Conservation (phyloP, 495 filamentous ascomycete genomes). For the Lasiosphaeria ovina region DNA sequence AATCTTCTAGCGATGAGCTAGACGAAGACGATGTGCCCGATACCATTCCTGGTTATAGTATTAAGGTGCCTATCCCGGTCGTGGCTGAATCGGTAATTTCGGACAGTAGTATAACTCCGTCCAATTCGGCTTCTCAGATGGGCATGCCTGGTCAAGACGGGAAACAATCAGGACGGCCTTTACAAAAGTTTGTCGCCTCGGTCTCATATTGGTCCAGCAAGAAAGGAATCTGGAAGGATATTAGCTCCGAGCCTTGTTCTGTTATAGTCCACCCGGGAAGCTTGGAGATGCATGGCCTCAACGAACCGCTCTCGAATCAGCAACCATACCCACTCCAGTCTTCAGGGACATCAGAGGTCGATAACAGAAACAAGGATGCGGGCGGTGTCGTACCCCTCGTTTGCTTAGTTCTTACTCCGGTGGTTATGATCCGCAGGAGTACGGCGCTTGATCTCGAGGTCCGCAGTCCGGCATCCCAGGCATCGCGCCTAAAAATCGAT, state of each 20-base stretch:
- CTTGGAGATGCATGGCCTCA: conserved; percentile 77
- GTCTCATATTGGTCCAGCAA: conserved; percentile 84
- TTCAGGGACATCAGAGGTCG: conserved; percentile 36
- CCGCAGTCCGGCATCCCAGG: conserved; percentile 73
- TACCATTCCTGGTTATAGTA: conserved; percentile 48
- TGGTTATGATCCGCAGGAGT: conserved; percentile 82
- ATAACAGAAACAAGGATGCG: conserved; percentile 38
- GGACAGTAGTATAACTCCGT: conserved; percentile 61
- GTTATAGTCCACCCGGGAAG: conserved; percentile 80
- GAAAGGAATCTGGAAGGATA: conserved; percentile 72
- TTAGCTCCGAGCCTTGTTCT: conserved; percentile 66
- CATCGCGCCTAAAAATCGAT: conserved; percentile 74
- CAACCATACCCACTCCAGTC: conserved; percentile 41
- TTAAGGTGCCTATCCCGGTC: conserved; percentile 31
- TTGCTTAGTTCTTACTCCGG: conserved; percentile 78
- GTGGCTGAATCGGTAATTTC: conserved; percentile 34
- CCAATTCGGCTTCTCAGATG: conserved; percentile 73
- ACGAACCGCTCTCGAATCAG: conserved; percentile 40
- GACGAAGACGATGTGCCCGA: conserved; percentile 52
- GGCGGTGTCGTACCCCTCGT: conserved; percentile 58
- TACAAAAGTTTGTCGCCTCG: conserved; percentile 64
- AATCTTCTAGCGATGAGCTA: conserved; percentile 50
- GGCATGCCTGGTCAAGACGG: conserved; percentile 48
- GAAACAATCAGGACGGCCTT: conserved; percentile 50
- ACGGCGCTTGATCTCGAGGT: conserved; percentile 94